phyloP scores from a whole-genome alignment of 805 yeast genomes.

The Candida anglica region DNA sequence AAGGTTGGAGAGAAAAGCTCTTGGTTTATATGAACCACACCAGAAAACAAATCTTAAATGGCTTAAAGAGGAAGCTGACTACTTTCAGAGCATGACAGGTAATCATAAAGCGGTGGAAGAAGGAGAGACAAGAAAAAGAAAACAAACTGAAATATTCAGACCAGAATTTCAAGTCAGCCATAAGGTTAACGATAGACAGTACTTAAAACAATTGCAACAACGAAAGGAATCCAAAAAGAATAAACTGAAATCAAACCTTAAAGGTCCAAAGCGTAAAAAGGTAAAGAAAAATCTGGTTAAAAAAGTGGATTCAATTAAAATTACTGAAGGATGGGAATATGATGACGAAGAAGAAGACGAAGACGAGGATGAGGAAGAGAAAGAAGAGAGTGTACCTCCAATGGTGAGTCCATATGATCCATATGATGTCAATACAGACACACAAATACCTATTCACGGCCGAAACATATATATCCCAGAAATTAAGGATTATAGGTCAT shows the following conservation, averaged over 20 bases:
- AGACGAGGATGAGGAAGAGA: slow-evolving; percentile 12
- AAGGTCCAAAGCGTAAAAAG: slow-evolving; percentile 3
- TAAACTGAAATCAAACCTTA: slow-evolving; percentile 3
- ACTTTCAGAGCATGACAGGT: slow-evolving; percentile 40
- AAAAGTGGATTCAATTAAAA: slow-evolving; percentile 5
- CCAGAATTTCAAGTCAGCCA: slow-evolving; percentile 18
- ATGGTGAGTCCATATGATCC: slow-evolving; percentile 39
- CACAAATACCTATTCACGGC: slow-evolving; percentile 18
- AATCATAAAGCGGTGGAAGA: slow-evolving; percentile 25
- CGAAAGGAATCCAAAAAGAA: slow-evolving; percentile 9
- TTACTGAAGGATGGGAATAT: slow-evolving; percentile 7
- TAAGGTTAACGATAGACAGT: slow-evolving; percentile 6
- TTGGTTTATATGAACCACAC: slow-evolving; percentile 3
- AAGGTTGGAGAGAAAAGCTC: slow-evolving; percentile 6
- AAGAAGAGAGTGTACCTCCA: slow-evolving; percentile 17
- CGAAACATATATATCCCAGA: slow-evolving; percentile 31
- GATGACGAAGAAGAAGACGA: slow-evolving; percentile 9
- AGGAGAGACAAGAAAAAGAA: slow-evolving; percentile 31
- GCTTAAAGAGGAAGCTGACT: slow-evolving; percentile 21
- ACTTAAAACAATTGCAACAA: slow-evolving; percentile 9
- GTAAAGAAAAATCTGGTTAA: background rate
- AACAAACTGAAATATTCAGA: slow-evolving; percentile 13
- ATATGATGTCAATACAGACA: slow-evolving; percentile 28
- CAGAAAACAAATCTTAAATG: slow-evolving; percentile 5
- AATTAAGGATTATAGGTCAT: slow-evolving; percentile 14